These are phyloP conservation scores for Lasiodiplodia gonubiensis DNA, from an alignment of 2,329 filamentous ascomycete species.

Conservation along the genomic window DNA sequence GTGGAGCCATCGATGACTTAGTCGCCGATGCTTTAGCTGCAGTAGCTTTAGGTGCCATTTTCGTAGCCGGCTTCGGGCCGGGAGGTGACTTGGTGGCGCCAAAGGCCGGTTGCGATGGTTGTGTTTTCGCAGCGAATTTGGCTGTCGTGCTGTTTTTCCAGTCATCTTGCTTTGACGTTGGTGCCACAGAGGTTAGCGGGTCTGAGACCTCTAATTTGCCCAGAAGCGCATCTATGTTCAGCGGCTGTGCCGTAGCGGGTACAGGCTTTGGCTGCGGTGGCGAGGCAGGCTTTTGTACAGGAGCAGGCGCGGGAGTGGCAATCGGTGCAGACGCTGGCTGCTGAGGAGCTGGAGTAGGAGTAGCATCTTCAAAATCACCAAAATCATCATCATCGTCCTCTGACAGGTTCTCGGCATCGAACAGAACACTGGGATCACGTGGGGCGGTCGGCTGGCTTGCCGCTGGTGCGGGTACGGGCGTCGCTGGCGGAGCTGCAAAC, in stretches of 20 bases:
- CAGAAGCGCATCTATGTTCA: constrained; percentile 23
- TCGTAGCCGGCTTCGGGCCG: constrained; percentile 16
- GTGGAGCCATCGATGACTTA: not conserved
- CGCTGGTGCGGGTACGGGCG: not conserved
- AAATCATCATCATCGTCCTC: constrained; percentile 45
- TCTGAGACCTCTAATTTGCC: constrained; percentile 20
- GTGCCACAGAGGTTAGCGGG: constrained; percentile 19
- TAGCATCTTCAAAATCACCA: constrained; percentile 42
- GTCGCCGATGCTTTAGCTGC: not conserved
- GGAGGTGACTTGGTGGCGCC: constrained; percentile 36
- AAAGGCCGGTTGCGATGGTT: constrained; percentile 4
- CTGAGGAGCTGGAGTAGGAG: not conserved
- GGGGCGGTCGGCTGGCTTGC: constrained; percentile 27
- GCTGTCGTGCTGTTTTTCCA: constrained; percentile 26
- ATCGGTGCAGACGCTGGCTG: constrained; percentile 29
- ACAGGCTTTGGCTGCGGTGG: constrained; percentile 31
- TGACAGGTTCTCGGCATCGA: constrained; percentile 47
- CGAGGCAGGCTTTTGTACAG: not conserved
- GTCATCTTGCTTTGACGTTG: constrained; percentile 21
- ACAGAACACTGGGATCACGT: constrained; percentile 46
- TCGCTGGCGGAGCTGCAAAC: not conserved
- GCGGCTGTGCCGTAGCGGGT: not conserved
- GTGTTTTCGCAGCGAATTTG: constrained; percentile 22
- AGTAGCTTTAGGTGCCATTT: constrained; percentile 34
- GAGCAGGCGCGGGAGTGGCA: not conserved